Conservation (phyloP, 805 yeast species). For the Saccharomycopsis oosterbeekiorum region DNA sequence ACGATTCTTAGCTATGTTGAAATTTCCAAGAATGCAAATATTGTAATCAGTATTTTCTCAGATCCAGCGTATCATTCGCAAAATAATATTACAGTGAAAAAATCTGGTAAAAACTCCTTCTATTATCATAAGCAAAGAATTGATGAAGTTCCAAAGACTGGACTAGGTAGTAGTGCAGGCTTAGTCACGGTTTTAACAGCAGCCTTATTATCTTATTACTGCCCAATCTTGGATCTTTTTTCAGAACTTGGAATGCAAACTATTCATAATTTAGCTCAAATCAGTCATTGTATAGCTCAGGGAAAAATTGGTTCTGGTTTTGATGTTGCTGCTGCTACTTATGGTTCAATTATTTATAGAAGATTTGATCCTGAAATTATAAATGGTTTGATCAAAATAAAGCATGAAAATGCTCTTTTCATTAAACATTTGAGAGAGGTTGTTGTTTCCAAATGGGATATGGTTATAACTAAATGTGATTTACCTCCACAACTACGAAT, state of each 20-base stretch:
- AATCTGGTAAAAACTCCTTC: slow-evolving; percentile 36
- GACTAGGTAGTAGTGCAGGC: slow-evolving; percentile 94
- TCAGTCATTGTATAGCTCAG: slow-evolving; percentile 90
- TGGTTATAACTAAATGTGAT: slow-evolving; percentile 41
- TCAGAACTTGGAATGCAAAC: slow-evolving; percentile 22
- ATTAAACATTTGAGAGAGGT: slow-evolving; percentile 26
- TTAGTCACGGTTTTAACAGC: slow-evolving; percentile 73
- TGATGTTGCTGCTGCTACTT: slow-evolving; percentile 93
- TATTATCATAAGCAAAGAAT: slow-evolving; percentile 52
- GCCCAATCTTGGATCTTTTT: slow-evolving; percentile 26
- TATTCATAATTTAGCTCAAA: slow-evolving; percentile 81
- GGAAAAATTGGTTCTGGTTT: slow-evolving; percentile 95
- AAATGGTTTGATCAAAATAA: slow-evolving; percentile 27
- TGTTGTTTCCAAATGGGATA: slow-evolving; percentile 31
- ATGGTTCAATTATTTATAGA: slow-evolving; percentile 75
- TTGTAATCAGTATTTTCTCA: slow-evolving; percentile 57
- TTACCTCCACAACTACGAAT: slow-evolving; percentile 63
- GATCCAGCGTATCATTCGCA: slow-evolving; percentile 89
- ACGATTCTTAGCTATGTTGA: slow-evolving; percentile 46
- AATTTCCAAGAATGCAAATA: slow-evolving; percentile 26
- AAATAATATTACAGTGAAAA: slow-evolving; percentile 30
- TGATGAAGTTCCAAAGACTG: slow-evolving; percentile 78
- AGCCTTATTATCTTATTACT: slow-evolving; percentile 46
- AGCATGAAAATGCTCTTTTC: slow-evolving; percentile 24
- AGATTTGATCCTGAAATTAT: slow-evolving; percentile 58